Conservation (phyloP, 768 basidiomycete species). For the Scleroderma bovista region DNA sequence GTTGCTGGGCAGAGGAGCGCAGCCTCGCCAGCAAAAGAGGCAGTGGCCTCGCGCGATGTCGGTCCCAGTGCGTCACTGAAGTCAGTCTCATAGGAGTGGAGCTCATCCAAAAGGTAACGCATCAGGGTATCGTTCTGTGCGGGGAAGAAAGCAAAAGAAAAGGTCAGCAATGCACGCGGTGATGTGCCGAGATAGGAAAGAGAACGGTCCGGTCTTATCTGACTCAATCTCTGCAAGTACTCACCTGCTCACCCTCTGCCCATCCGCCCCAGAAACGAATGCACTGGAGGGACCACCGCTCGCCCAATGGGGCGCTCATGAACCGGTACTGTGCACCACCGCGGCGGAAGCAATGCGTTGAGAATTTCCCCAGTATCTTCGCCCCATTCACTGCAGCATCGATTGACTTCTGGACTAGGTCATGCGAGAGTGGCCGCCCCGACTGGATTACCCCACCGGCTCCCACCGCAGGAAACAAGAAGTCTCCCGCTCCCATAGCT, state of each 20-base stretch:
- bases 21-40: background rate
- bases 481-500: conserved; percentile 10
- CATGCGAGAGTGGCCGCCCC: conserved; percentile 17
- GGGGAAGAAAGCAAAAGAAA: background rate
- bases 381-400: conserved; percentile 8
- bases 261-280: conserved; percentile 42
- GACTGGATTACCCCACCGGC: conserved; percentile 17
- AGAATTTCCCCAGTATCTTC: conserved; percentile 10
- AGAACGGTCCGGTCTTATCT: too few species aligned
- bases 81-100: conserved; percentile 20
- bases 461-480: conserved; percentile 19
- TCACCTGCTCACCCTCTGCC: conserved; percentile 33
- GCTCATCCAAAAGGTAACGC: conserved; percentile 24
- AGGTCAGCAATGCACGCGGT: too few species aligned
- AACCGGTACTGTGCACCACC: conserved; percentile 27
- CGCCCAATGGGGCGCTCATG: conserved; percentile 27
- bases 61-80: conserved; percentile 12
- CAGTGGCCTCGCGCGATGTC: background rate
- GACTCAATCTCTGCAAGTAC: too few species aligned
- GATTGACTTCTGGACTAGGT: conserved; percentile 18
- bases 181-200: background rate
- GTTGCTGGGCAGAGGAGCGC: background rate
- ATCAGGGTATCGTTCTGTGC: conserved; percentile 4
- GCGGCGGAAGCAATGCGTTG: conserved; percentile 23
- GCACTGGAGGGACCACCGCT: conserved; percentile 31